A percentile compares a stretch with the other conserved stretches of the same genome.
Conservation (phyloP, 768 basidiomycete genomes). For the Pholiota molesta region DNA sequence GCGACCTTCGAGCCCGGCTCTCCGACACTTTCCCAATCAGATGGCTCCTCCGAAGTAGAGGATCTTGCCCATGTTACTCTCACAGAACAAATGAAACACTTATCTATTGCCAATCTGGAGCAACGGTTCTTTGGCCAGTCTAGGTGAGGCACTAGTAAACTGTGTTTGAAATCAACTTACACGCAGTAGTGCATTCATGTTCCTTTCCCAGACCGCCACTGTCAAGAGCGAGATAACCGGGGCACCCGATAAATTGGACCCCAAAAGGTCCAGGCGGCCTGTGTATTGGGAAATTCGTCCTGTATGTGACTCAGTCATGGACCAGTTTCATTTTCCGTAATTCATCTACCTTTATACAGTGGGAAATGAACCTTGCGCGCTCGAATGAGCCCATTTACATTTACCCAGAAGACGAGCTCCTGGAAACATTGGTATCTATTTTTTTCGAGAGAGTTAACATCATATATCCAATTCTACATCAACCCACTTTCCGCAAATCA, state of each 20-base stretch:
- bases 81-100: constrained; percentile 29
- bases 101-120: constrained; percentile 32
- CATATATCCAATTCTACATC: constrained; percentile 65
- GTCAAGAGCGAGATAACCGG: constrained; percentile 34
- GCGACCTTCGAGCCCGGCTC: constrained; percentile 7
- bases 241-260: constrained; percentile 27
- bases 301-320: constrained; percentile 20
- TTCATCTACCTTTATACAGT: constrained; percentile 27
- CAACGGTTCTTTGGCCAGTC: constrained; percentile 46
- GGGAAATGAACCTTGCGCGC: constrained; percentile 34
- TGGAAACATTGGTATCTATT: constrained; percentile 49
- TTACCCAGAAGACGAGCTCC: constrained; percentile 56
- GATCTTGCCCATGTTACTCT: constrained; percentile 37
- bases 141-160: constrained; percentile 22
- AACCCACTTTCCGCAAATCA: constrained; percentile 61
- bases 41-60: constrained; percentile 28
- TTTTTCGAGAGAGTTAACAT: constrained; percentile 61
- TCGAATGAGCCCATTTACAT: constrained; percentile 29
- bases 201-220: constrained; percentile 43
- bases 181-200: constrained; percentile 38
- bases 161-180: neutral
- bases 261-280: constrained; percentile 24
- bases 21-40: constrained; percentile 1
- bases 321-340: neutral
- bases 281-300: constrained; percentile 33